Percentiles rank a stretch among this genome's conserved stretches.
Conservation (phyloP, 2,329 filamentous ascomycete species). For the Penicillium italicum region DNA sequence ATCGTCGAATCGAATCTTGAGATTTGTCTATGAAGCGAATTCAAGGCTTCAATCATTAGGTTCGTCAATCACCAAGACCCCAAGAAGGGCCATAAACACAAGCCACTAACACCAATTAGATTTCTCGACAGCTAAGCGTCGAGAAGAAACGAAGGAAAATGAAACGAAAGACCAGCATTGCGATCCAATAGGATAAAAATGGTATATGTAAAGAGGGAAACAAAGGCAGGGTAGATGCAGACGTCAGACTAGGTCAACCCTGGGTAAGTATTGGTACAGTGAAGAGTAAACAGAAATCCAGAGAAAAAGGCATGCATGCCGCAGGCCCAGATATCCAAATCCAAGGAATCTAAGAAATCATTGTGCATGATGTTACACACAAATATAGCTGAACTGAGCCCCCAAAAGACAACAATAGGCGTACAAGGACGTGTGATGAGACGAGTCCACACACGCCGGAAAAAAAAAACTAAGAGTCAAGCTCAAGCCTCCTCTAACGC, state of each 20-base stretch:
- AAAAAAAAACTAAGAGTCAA: background rate
- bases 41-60: background rate
- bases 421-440: background rate
- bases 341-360: background rate
- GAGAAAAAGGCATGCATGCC: background rate
- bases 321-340: background rate
- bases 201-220: slow-evolving; percentile 6
- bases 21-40: background rate
- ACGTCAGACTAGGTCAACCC: background rate
- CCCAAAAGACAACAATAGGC: slow-evolving; percentile 3
- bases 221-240: slow-evolving; percentile 2
- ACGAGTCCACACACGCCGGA: background rate
- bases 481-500: background rate
- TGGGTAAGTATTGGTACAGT: slow-evolving; percentile 4
- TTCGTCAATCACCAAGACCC: background rate
- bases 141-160: background rate
- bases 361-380: background rate
- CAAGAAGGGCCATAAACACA: background rate
- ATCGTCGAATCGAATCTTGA: background rate
- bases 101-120: background rate
- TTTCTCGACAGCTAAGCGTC: background rate
- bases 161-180: background rate
- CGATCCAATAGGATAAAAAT: slow-evolving; percentile 1
- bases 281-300: slow-evolving; percentile 2
- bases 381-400: background rate